phyloP scores from a whole-genome alignment of 129 eudicot genomes.

The Centaurea solstitialis region DNA sequence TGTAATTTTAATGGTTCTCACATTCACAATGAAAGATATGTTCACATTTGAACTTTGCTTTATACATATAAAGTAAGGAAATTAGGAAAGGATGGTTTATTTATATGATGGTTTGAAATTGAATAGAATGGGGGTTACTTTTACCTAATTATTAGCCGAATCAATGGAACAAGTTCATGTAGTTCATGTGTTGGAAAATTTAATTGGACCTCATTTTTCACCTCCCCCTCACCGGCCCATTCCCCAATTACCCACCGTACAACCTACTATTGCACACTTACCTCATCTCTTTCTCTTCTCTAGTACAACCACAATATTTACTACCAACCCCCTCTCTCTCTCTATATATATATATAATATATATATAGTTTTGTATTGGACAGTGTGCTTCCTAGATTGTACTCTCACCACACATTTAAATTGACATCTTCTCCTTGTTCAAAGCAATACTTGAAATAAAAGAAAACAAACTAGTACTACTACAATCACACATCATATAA shows the following conservation, averaged over 20 bases:
- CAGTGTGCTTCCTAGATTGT: not conserved
- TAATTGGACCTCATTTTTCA: slow-evolving; percentile 22
- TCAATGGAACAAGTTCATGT: slow-evolving; percentile 10
- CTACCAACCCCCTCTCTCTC: not conserved
- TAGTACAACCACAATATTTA: not conserved
- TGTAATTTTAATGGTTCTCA: too few relatives aligned
- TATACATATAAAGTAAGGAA: too few relatives aligned
- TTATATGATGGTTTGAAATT: not conserved
- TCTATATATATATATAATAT: not conserved
- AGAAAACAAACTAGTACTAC: not conserved
- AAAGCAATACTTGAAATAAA: not conserved
- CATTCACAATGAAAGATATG: too few relatives aligned
- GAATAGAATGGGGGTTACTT: not conserved
- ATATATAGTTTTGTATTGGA: not conserved
- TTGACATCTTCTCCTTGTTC: not conserved
- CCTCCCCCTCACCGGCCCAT: slow-evolving; percentile 16
- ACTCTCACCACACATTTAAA: not conserved
- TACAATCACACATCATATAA: not conserved
- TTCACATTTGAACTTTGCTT: too few relatives aligned
- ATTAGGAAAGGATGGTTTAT: not conserved
- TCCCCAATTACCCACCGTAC: slow-evolving; percentile 14
- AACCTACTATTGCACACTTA: not conserved
- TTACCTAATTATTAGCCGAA: slow-evolving; percentile 16
- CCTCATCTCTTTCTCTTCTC: not conserved
- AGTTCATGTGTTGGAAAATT: slow-evolving; percentile 31